Evolutionary conservation across 2,329 filamentous ascomycete species (phyloP).

Genomic region (Fusarium kyushuense): DNA sequence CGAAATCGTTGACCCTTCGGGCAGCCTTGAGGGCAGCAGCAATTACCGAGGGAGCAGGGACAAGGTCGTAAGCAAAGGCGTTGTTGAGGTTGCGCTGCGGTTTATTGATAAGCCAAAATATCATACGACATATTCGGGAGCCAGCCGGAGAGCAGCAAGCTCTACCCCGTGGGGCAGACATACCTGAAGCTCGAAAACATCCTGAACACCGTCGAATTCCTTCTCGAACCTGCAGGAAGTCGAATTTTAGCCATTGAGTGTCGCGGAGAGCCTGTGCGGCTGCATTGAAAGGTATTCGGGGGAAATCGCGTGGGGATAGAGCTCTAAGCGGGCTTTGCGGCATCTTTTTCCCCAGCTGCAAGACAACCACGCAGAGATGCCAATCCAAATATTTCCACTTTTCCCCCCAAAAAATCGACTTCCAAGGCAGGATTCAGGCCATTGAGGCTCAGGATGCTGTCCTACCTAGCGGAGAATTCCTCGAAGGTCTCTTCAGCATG

Average conservation of each 20-base stretch:
- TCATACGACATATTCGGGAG: slow-evolving; percentile 49
- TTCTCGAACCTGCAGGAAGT: slow-evolving; percentile 86
- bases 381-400: slow-evolving; percentile 7
- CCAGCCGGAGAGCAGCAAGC: slow-evolving; percentile 39
- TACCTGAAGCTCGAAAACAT: slow-evolving; percentile 99
- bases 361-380: slow-evolving; percentile 17
- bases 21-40: slow-evolving; percentile 92
- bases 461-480: slow-evolving; percentile 97
- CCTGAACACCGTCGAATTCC: slow-evolving; percentile 97
- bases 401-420: not conserved
- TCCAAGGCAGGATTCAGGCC: slow-evolving; percentile 16
- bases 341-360: slow-evolving; percentile 44
- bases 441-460: slow-evolving; percentile 41
- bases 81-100: slow-evolving; percentile 93
- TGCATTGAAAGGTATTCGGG: slow-evolving; percentile 47
- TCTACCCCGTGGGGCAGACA: slow-evolving; percentile 43
- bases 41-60: slow-evolving; percentile 92
- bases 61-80: slow-evolving; percentile 99
- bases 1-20: slow-evolving; percentile 97
- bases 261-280: slow-evolving; percentile 30
- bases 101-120: slow-evolving; percentile 48
- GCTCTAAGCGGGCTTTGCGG: slow-evolving; percentile 43
- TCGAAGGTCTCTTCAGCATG: slow-evolving; percentile 98
- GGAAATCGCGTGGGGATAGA: slow-evolving; percentile 46
- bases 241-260: slow-evolving; percentile 49